Evolutionary conservation across 2,329 filamentous ascomycete genomes (phyloP), one percentile per base, ranked within the genome.

Genomic region (Fusarium sp.): DNA sequence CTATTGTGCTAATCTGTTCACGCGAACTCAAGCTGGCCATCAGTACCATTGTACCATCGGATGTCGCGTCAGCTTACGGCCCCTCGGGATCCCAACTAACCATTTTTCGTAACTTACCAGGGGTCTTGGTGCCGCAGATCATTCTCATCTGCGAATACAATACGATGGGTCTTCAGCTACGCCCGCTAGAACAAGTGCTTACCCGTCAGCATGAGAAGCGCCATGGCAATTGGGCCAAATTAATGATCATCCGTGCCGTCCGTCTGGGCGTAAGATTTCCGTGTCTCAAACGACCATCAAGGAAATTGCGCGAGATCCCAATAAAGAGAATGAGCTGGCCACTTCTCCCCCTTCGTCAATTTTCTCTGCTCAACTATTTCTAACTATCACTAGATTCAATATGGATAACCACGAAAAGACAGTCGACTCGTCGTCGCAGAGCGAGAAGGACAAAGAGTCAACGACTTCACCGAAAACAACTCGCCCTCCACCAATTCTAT

Each of bases 401-500:
- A 57, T 56, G 52, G 39, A 7, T 7, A 57, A 57, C 8, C 29
- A 46, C 2, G 54, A 35, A 33, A 57, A 46, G n/a, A 10, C 7
- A 5, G 5, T 14, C n/a, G 54, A 57, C 10, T 57, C 39, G 11
- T 35, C 39, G 15, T 46, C 29, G 1, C 35, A 18, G 37, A 57
- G 37, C 10, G 46, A 60, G 7, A 41, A 45, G 27, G 39, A 31
- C 5, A 44, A n/a, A n/a, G n/a, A n/a, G n/a, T n/a, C n/a, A n/a
- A n/a, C n/a, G n/a, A n/a, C 27, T 8, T 23, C n/a, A 1, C 29
- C 35, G 0, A 56, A 42, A 18, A 2, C 48, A 3, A 21, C 27
- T 25, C 38, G 44, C 5, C 55, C 63, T 12, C 69, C 69, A 0
- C 69, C 69, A 1, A 41, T 72, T 14, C 39, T 72, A n/a, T 72